Percentiles rank a stretch among this genome's conserved stretches.
Evolutionary conservation across 1,139 yeast genomes (phyloP).

Genomic region (Pichia terricola): DNA sequence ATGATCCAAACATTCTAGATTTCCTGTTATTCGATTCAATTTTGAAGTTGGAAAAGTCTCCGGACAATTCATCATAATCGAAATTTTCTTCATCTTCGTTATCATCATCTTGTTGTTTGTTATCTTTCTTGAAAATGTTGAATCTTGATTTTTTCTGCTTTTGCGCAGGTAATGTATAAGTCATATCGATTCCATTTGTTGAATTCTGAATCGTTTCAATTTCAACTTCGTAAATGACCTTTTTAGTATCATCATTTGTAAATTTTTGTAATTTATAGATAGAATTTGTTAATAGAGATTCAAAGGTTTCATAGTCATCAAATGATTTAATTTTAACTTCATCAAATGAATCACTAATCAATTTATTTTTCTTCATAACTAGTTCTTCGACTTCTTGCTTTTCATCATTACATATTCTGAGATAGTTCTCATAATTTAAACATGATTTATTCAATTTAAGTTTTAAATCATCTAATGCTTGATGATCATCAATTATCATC

Average conservation of each 20-base stretch:
- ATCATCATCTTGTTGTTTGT: conserved; percentile 8
- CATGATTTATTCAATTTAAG: conserved; percentile 45
- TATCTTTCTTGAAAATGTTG: conserved; percentile 36
- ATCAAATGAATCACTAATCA: conserved; percentile 27
- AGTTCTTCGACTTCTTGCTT: conserved; percentile 44
- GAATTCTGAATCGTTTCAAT: conserved; percentile 84
- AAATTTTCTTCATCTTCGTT: background rate
- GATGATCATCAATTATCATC: conserved; percentile 43
- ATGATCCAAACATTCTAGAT: conserved; percentile 10
- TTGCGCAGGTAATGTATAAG: conserved; percentile 35
- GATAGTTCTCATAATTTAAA: conserved; percentile 35
- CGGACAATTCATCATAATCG: conserved; percentile 4
- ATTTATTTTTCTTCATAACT: conserved; percentile 27
- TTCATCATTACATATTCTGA: conserved; percentile 35
- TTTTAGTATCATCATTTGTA: conserved; percentile 60
- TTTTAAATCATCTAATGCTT: conserved; percentile 57
- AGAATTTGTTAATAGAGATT: conserved; percentile 46
- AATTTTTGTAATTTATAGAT: conserved; percentile 51
- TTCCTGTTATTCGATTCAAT: conserved; percentile 12
- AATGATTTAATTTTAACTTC: conserved; percentile 28
- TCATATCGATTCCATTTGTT: conserved; percentile 65
- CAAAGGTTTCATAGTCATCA: conserved; percentile 40
- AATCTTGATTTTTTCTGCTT: conserved; percentile 43
- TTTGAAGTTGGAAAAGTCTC: conserved; percentile 8
- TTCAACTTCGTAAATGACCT: conserved; percentile 75